Percentiles rank a stretch among this genome's conserved stretches.
Evolutionary conservation across 306 rosid genomes (phyloP).

Genomic region (Castanea mollissima): DNA sequence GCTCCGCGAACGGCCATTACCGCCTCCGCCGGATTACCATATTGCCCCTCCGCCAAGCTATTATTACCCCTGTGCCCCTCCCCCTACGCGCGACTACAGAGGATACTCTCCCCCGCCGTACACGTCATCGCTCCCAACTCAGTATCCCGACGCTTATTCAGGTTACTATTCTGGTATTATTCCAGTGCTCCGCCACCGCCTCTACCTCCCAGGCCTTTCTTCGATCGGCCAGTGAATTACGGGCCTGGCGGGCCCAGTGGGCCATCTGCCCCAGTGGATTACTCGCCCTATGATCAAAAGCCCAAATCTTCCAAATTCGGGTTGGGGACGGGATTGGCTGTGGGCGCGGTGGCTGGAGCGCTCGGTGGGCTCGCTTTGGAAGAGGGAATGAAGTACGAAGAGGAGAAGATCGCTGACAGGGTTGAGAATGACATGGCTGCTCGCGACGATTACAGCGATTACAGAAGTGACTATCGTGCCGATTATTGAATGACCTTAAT

Average conservation of each 20-base stretch:
- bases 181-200: conserved; percentile 65
- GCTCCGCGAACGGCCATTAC: conserved; percentile 55
- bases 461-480: conserved; percentile 27
- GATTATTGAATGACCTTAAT: conserved; percentile 22
- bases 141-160: conserved; percentile 46
- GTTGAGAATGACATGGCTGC: conserved; percentile 47
- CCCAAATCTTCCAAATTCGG: conserved; percentile 56
- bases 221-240: conserved; percentile 45
- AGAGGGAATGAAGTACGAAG: conserved; percentile 68
- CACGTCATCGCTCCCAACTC: conserved; percentile 10
- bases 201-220: conserved; percentile 59
- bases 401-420: conserved; percentile 60
- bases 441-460: conserved; percentile 57
- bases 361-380: conserved; percentile 69
- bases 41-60: conserved; percentile 34
- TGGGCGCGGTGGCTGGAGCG: conserved; percentile 72
- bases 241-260: conserved; percentile 43
- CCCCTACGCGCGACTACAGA: conserved; percentile 51
- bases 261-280: conserved; percentile 74
- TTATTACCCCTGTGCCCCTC: conserved; percentile 39
- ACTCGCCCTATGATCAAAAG: conserved; percentile 54
- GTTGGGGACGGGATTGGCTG: conserved; percentile 64
- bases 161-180: conserved; percentile 55
- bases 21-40: conserved; percentile 44
- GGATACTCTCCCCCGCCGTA: conserved; percentile 49